Conservation (phyloP, 495 filamentous ascomycete species). For the Penicillium cataractarum region DNA sequence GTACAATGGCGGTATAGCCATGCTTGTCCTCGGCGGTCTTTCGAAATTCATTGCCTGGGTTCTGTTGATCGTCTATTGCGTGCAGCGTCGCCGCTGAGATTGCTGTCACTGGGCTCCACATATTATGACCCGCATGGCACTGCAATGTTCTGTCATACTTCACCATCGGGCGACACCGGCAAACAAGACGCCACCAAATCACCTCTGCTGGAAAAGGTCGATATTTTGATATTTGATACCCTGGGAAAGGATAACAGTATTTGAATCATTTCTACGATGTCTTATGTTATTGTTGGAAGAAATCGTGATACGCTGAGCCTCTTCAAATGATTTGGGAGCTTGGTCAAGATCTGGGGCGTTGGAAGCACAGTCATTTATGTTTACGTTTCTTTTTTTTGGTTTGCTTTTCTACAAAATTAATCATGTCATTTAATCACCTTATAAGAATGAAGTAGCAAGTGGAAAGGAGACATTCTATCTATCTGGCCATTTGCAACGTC, state of each 20-base stretch:
- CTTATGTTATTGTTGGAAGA: neutral
- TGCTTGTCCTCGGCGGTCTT: constrained; percentile 21
- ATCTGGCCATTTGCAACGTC: too few relatives aligned
- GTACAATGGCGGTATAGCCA: constrained; percentile 23
- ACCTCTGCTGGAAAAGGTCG: neutral
- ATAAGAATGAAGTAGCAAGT: too few relatives aligned
- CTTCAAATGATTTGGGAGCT: neutral
- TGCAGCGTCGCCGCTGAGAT: constrained; percentile 20
- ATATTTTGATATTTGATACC: neutral
- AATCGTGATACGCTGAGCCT: neutral
- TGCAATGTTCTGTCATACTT: neutral
- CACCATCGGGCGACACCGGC: neutral
- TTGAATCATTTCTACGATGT: neutral
- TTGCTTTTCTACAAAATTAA: neutral
- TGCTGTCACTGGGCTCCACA: neutral
- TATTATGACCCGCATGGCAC: neutral
- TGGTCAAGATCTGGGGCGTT: neutral
- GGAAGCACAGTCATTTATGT: neutral
- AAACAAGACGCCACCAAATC: neutral
- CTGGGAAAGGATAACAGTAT: neutral
- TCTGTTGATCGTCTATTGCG: constrained; percentile 25
- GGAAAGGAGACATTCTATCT: neutral
- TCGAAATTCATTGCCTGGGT: constrained; percentile 26
- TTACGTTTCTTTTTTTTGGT: neutral
- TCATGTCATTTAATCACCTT: too few relatives aligned